A percentile compares a stretch with the other conserved stretches of the same genome.
These are phyloP conservation scores for Amphirosellinia nigrospora DNA, from an alignment of 495 filamentous ascomycete species.

Conservation along the genomic window DNA sequence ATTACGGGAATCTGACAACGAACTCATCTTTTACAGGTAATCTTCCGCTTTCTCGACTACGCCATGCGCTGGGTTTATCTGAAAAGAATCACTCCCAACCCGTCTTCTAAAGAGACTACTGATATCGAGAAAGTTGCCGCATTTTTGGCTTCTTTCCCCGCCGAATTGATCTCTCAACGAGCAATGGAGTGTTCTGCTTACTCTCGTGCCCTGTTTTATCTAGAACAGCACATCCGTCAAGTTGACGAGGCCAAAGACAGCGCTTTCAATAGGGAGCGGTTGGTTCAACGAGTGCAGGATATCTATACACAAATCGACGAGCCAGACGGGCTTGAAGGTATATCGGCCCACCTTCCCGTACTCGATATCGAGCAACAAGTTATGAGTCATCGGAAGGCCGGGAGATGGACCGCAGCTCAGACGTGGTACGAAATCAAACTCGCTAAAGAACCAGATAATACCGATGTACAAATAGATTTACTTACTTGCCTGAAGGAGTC, in stretches of 20 bases:
- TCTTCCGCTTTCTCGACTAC: conserved; percentile 92
- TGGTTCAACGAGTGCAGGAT: conserved; percentile 80
- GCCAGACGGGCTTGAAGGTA: conserved; percentile 93
- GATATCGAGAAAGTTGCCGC: conserved; percentile 45
- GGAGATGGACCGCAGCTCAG: conserved; percentile 97
- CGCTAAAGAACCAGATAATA: conserved; percentile 75
- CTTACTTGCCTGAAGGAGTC: conserved; percentile 90
- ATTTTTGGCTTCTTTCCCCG: conserved; percentile 71
- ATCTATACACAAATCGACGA: conserved; percentile 98
- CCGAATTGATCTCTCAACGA: conserved; percentile 81
- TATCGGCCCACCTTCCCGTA: conserved; percentile 81
- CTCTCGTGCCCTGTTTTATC: conserved; percentile 87
- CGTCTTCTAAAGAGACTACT: conserved; percentile 44
- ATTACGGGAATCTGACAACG: neutral
- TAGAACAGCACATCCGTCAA: conserved; percentile 83
- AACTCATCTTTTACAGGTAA: conserved; percentile 59
- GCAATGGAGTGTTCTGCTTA: conserved; percentile 93
- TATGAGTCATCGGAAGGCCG: conserved; percentile 87
- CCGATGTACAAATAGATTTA: conserved; percentile 79
- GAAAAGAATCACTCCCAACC: conserved; percentile 57
- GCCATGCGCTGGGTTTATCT: conserved; percentile 86
- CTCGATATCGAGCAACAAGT: conserved; percentile 91
- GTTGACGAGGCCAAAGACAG: conserved; percentile 45
- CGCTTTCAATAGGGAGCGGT: conserved; percentile 52
- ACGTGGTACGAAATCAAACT: conserved; percentile 95